Evolutionary conservation across 2,329 filamentous ascomycete genomes (phyloP), one percentile per base, ranked within the genome.

Genomic region (Trichoderma pleuroti): DNA sequence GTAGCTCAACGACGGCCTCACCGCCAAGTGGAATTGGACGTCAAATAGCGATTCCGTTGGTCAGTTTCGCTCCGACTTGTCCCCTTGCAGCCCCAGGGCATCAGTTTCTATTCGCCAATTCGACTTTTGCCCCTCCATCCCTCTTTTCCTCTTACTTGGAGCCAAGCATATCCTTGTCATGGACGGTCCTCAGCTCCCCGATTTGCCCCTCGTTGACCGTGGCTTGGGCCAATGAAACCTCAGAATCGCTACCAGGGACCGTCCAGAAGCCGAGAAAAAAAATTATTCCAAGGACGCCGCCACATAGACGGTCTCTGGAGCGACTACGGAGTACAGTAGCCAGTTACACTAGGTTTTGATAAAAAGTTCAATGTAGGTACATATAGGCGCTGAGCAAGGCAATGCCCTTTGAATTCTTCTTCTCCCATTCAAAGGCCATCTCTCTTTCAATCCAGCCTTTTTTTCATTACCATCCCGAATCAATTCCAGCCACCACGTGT

Each of bases 131-230:
- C 66, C 66, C 66, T 61, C 57, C 46, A 62, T 61, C 12, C 14
- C n/a, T 46, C 42, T 67, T n/a, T 16, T 16, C 46, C 26, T 57
- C 54, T 42, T 16, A 14, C 34, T 39, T 12, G 46, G 12, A n/a
- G 59, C 12, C 68, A 34, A 63, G 60, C 42, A 56, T 28, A 70
- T 64, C 68, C 68, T 34, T 54, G 67, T 52, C 59, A 26, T 30
- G 42, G 5, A 32, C 30, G 24, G 32, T 21, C 34, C 54, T 66
- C 56, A 36, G 54, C 65, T 54, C 39, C 34, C 54, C 30, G 30
- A 61, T 39, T 69, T 69, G 56, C 42, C 66, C 46, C 56, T 62
- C 56, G 42, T 34, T 62, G 18, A 49, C 66, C 34, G 39, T 36
- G 39, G 49, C 21, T 26, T 66, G 21, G 8, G 49, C 63, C 63